Conservation (phyloP, 805 yeast species). For the Alloascoidea africana region DNA sequence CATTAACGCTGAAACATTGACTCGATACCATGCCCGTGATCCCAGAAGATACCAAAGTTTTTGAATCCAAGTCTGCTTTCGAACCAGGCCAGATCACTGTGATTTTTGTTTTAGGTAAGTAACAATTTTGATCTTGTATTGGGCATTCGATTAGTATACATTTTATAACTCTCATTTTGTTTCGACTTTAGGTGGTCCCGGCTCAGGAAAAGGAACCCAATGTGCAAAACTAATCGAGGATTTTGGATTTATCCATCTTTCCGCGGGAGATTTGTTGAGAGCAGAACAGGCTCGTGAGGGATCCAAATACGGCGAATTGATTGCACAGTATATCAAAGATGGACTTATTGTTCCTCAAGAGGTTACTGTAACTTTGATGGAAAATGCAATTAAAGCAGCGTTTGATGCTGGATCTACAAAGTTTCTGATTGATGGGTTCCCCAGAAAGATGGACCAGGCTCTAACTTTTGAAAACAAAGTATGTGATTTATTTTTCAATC, state of each 20-base stretch:
- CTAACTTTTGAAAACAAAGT: conserved; percentile 69
- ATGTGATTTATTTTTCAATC: no score
- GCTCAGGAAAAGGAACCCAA: conserved; percentile 97
- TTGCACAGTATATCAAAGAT: conserved; percentile 69
- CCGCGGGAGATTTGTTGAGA: conserved; percentile 92
- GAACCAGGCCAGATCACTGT: neutral
- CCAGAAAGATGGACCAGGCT: conserved; percentile 97
- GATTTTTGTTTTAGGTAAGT: neutral
- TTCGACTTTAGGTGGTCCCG: no score
- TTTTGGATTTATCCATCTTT: conserved; percentile 70
- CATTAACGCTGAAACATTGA: no score
- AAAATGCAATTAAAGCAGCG: conserved; percentile 54
- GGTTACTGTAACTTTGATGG: conserved; percentile 70
- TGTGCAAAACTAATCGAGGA: conserved; percentile 73
- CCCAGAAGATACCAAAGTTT: no score
- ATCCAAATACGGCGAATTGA: conserved; percentile 73
- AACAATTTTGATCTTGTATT: no score
- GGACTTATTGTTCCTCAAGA: conserved; percentile 91
- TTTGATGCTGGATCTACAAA: conserved; percentile 36
- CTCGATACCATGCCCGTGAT: no score
- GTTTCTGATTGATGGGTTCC: conserved; percentile 91
- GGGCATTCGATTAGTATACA: no score
- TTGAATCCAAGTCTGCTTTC: no score
- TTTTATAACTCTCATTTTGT: no score
- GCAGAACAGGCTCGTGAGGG: conserved; percentile 80